Evolutionary conservation across 2,329 filamentous ascomycete species (phyloP).

Genomic region (Talaromyces sp.): DNA sequence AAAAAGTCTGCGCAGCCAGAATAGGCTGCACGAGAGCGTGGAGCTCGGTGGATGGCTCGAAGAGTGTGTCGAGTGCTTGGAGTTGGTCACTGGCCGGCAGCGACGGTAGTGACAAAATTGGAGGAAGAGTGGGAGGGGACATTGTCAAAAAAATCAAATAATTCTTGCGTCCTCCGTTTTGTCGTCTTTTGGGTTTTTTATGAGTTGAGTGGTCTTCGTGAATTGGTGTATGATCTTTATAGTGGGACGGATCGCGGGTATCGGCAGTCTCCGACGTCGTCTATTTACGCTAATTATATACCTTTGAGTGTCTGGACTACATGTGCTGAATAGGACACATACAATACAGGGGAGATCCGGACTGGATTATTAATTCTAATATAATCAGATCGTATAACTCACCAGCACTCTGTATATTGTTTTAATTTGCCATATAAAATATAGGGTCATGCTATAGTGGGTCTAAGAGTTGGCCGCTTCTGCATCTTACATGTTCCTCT

Average conservation of each 20-base stretch:
- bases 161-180: neutral
- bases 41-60: constrained; percentile 74
- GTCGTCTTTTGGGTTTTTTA: neutral
- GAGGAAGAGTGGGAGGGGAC: constrained; percentile 47
- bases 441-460: too few species aligned
- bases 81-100: constrained; percentile 53
- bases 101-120: constrained; percentile 51
- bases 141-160: neutral
- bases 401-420: too few species aligned
- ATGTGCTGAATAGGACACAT: too few species aligned
- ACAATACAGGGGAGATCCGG: too few species aligned
- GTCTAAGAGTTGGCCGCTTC: too few species aligned
- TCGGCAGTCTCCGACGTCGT: neutral
- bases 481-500: too few species aligned
- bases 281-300: neutral
- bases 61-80: constrained; percentile 67
- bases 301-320: neutral
- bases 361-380: too few species aligned
- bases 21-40: constrained; percentile 67
- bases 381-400: too few species aligned
- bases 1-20: constrained; percentile 57
- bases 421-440: too few species aligned
- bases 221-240: neutral
- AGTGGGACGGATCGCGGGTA: neutral
- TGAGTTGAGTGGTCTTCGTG: neutral